Base-by-base conservation (phyloP, 2,329 filamentous ascomycete species). In the Stagonosporopsis vannaccii region DNA sequence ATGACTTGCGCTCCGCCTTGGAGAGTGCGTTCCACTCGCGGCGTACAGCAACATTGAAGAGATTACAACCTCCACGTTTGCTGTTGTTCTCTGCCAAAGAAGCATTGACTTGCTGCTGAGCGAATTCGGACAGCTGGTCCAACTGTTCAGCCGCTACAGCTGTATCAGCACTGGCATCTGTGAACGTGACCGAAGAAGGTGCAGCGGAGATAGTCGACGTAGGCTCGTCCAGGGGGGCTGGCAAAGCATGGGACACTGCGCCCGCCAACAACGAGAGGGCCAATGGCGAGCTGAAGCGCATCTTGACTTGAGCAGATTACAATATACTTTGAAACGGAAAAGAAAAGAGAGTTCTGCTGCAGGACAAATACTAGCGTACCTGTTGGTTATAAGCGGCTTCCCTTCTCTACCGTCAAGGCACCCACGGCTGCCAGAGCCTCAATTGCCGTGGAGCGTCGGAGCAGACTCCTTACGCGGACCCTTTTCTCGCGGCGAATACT, bases 1-100 rank as follows among this genome's bases (percentile, higher is more conserved):
- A 77, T 2, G 67, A 56, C 52, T 71, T 74, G 55, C 67, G 72
- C 47, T 76, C 72, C 17, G 39, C 28, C 4, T 64, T 59, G 0
- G 64, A 64, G 2, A 76, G 60, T 7, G 57, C 37, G 25, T 56
- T 63, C 68, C 68, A 73, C 59, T 73, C 70, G 32, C 62, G 58
- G 39, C 70, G 66, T 2, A 73, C 59, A 36, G 68, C 60, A 32
- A 73, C 49, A 13, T 67, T 73, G 41, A 46, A 53, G 2, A 66
- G 54, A 25, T 64, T 69, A 51, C 70, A 73, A 9, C 49, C 51
- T 33, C 59, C 63, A 32, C 66, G 65, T 51, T 72, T 69, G 5
- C 60, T 59, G 44, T 40, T 64, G 41, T 46, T 58, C 30, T 49
- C 47, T 6, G 42, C 36, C 15, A 73, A 51, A 5, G 57, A 50